Evolutionary conservation across 2,329 filamentous ascomycete species (phyloP), one percentile per base, ranked within the genome.

Genomic region (Talaromyces rugulosus): DNA sequence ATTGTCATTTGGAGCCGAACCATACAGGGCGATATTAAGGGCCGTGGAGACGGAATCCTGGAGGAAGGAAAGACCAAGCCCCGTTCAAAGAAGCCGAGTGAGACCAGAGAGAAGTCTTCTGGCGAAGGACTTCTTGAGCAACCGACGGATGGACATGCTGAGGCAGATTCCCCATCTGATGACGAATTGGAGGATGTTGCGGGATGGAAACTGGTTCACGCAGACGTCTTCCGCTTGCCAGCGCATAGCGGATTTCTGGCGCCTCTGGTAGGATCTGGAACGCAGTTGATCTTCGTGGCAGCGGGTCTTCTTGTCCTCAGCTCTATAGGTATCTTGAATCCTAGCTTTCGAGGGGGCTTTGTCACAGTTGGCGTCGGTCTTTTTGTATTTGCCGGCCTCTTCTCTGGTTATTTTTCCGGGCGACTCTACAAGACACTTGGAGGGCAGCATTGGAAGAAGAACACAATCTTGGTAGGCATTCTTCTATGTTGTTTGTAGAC

Each of bases 311-410:
- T 94, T 11, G 72, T 88, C 4, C 80, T 94, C 30, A 90, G 89
- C 71, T 90, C 89, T 62, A 75, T 95, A 34, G 92, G 92, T 5
- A 75, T 96, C 2, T 75, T 96, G 61, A 96, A 96, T 70, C 92
- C 92, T 2, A 92, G 89, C 73, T 95, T 92, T 81, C 87, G 92
- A n/a, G 92, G 92, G 62, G 91, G 92, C 0, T 96, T 96, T 74
- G 84, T 95, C 72, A 94, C 89, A 69, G 90, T 95, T 47, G 91
- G 89, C 6, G 82, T 93, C 30, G 91, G 90, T 1, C 82, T 96
- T 23, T 96, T 96, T 74, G 82, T 96, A 60, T 88, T 95, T 68
- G 91, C 91, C 1, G 91, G 92, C 9, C 72, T 91, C 5, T 92
- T 95, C 74, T 95, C 91, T 0, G 92, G 92, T 11, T 96, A 96